Conservation (phyloP, 2,329 filamentous ascomycete genomes). For the Hymenoscyphus occultus region DNA sequence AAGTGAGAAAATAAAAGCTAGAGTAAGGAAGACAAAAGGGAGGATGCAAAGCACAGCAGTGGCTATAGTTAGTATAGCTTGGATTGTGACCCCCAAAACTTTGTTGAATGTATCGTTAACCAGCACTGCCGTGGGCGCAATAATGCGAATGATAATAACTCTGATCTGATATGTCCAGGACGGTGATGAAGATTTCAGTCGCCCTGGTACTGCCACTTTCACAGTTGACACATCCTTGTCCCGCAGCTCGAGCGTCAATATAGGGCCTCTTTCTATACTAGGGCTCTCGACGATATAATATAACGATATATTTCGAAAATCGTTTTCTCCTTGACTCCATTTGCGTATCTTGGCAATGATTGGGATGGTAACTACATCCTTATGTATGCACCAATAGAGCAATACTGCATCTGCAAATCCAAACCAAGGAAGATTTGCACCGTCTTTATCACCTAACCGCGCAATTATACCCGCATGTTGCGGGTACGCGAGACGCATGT, state of each 20-base stretch:
- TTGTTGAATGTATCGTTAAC: not conserved
- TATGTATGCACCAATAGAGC: conserved; percentile 19
- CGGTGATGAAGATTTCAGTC: conserved; percentile 15
- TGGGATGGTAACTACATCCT: conserved; percentile 8
- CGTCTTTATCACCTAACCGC: conserved; percentile 15
- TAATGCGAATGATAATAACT: conserved; percentile 14
- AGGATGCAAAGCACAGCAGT: not conserved
- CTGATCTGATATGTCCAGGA: conserved; percentile 16
- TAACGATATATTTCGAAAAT: not conserved
- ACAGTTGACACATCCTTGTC: conserved; percentile 1
- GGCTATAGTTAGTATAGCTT: not conserved
- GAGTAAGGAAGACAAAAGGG: not conserved
- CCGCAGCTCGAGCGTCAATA: conserved; percentile 9
- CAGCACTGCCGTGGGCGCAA: conserved; percentile 12
- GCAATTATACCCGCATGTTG: not conserved
- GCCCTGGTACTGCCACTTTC: not conserved
- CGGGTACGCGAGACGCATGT: not conserved
- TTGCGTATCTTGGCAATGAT: conserved; percentile 1
- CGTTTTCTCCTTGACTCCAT: not conserved
- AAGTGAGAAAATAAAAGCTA: not conserved
- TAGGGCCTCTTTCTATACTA: conserved; percentile 2
- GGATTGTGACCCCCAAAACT: not conserved
- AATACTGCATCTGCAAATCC: conserved; percentile 16
- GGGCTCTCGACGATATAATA: not conserved
- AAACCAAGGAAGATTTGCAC: conserved; percentile 21